Evolutionary conservation across 257 asterid species (phyloP).

Genomic region (Petunia axillaris): DNA sequence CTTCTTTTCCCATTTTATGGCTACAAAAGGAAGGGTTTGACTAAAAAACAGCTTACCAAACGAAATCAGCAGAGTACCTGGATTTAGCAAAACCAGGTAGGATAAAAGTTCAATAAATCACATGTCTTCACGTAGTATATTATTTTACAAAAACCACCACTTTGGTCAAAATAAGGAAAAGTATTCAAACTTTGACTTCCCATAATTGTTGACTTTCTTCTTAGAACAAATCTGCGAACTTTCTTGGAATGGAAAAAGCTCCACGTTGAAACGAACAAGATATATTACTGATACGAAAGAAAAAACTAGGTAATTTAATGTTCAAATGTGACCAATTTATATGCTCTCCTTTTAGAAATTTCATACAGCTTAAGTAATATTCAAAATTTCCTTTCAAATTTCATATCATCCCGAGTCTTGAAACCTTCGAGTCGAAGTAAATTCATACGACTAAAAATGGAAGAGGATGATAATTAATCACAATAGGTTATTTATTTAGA

Average conservation of each 20-base stretch:
- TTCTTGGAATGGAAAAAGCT: slow-evolving; percentile 15
- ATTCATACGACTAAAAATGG: too few species aligned
- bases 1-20: slow-evolving; percentile 1
- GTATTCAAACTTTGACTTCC: neutral
- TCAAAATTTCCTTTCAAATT: too few species aligned
- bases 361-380: neutral
- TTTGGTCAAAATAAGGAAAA: slow-evolving; percentile 12
- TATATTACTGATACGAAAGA: neutral
- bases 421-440: too few species aligned
- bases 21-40: neutral
- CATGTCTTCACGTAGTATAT: neutral
- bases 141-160: neutral
- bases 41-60: slow-evolving; percentile 20
- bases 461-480: too few species aligned
- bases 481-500: too few species aligned
- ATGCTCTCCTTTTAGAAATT: neutral
- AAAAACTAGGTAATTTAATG: neutral
- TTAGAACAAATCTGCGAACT: neutral
- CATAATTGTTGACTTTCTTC: slow-evolving; percentile 11
- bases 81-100: slow-evolving; percentile 19
- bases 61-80: slow-evolving; percentile 8
- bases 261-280: neutral
- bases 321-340: neutral
- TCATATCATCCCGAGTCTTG: too few species aligned
- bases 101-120: neutral